phyloP scores from a whole-genome alignment of 768 basidiomycete genomes.

The Suillus sp. region DNA sequence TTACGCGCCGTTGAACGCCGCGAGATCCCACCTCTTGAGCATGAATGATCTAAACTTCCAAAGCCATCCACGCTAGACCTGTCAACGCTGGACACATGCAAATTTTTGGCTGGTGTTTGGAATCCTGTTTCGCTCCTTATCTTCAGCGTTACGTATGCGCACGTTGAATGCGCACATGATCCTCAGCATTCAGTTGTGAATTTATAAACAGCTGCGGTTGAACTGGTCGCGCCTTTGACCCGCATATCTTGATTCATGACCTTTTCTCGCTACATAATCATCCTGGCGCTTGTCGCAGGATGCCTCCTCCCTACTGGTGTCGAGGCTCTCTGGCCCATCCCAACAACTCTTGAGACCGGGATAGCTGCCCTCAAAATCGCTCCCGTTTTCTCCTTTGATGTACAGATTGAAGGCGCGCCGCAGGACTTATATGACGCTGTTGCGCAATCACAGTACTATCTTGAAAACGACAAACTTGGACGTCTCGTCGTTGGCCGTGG shows the following conservation, averaged over 20 bases:
- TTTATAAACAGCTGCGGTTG: slow-evolving; percentile 3
- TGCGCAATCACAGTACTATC: slow-evolving; percentile 30
- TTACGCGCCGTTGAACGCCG: background rate
- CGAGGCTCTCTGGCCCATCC: slow-evolving; percentile 37
- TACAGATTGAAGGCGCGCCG: slow-evolving; percentile 30
- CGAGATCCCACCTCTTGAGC: background rate
- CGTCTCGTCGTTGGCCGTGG: slow-evolving; percentile 45
- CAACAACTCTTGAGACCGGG: slow-evolving; percentile 29
- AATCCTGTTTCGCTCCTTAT: background rate
- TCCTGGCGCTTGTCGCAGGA: slow-evolving; percentile 17
- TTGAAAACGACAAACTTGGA: slow-evolving; percentile 40
- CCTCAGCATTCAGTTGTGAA: background rate
- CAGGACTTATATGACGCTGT: slow-evolving; percentile 38
- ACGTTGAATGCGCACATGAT: background rate
- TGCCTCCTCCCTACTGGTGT: slow-evolving; percentile 11
- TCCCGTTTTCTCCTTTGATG: slow-evolving; percentile 29
- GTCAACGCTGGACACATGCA: background rate
- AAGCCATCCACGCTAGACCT: background rate
- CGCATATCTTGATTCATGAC: slow-evolving; percentile 7
- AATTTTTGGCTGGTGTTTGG: background rate
- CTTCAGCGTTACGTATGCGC: background rate
- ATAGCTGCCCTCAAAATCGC: slow-evolving; percentile 27
- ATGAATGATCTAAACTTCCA: background rate
- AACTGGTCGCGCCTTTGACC: background rate
- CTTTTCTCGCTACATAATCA: slow-evolving; percentile 7